Base-by-base conservation (phyloP, 2,329 filamentous ascomycete species). In the Aphanoascus verrucosus region DNA sequence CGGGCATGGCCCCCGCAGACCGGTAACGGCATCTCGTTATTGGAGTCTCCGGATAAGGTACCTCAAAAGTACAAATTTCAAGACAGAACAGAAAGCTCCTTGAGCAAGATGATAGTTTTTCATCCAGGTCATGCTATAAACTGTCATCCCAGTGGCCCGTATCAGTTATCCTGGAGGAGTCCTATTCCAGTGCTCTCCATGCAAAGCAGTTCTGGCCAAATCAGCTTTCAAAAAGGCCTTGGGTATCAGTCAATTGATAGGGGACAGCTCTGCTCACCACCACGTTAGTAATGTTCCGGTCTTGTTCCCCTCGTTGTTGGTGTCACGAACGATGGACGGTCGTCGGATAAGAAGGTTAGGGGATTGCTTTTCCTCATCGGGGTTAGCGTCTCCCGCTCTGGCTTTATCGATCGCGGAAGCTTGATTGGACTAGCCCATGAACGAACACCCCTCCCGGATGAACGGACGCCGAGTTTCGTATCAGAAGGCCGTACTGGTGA, bases 281-380 rank as follows among this genome's bases (percentile, higher is more conserved):
- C 38, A 41, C 15, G 38, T 2, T 41, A 9, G 17, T 15, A 9
- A 15, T 4, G 17, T 17, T 41, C 14, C 14, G 38, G 38, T 19
- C 15, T 28, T 48, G 8, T 48, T 19, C 17, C 14, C 3, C 28
- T 35, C 28, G 32, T 31, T 46, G 19, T 35, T 12, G 42, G 42
- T 45, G 12, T 45, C 9, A 46, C 44, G 19, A 31, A 14, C n/a
- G 28, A 45, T 37, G 47, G 46, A 44, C 44, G 52, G 52, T 41
- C 20, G 15, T 49, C 44, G n/a, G 28, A 85, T 48, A 31, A 15
- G 58, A 59, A 54, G 54, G 57, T 77, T 31, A 86, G 74, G 65
- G 82, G 85, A 65, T 86, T 81, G 1, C 20, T 58, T 56, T 79
- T 73, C 65, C 77, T 76, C 17, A 82, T 78, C 60, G 76, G 72